Evolutionary conservation across 2,329 filamentous ascomycete species (phyloP).

Genomic region (Botrytis hyacinthi): DNA sequence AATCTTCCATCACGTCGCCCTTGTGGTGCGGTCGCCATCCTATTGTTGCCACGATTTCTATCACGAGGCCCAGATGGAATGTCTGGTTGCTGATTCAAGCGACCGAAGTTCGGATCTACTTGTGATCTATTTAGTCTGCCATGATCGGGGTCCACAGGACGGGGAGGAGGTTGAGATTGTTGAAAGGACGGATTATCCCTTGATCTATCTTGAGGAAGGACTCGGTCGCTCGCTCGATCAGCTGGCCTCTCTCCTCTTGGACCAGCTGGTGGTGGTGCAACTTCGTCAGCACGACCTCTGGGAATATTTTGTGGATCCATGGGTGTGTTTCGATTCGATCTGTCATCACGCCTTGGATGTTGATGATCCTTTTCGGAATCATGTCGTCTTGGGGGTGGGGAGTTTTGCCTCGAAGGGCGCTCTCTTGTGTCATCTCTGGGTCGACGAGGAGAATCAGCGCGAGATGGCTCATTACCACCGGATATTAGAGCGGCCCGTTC

Average conservation of each 20-base stretch:
- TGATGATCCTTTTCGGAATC: constrained; percentile 42
- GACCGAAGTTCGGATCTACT: constrained; percentile 62
- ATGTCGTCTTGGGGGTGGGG: constrained; percentile 54
- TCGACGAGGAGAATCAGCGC: constrained; percentile 36
- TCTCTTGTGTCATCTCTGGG: constrained; percentile 37
- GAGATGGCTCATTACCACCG: constrained; percentile 30
- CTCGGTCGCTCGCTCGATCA: constrained; percentile 48
- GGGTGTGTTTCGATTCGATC: constrained; percentile 27
- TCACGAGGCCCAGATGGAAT: constrained; percentile 57
- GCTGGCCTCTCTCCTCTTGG: constrained; percentile 43
- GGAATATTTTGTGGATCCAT: constrained; percentile 28
- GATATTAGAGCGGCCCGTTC: constrained; percentile 39
- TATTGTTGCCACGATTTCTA: constrained; percentile 44
- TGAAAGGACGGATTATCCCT: constrained; percentile 40
- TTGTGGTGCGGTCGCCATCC: constrained; percentile 26
- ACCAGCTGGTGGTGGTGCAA: constrained; percentile 35
- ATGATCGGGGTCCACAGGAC: constrained; percentile 49
- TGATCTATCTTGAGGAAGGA: constrained; percentile 40
- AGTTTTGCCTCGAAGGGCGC: constrained; percentile 43
- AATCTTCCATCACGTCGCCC: constrained; percentile 30
- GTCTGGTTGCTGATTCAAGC: constrained; percentile 53
- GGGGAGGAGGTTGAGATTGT: constrained; percentile 39
- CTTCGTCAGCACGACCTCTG: constrained; percentile 32
- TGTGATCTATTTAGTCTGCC: constrained; percentile 46
- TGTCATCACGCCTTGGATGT: constrained; percentile 37